A percentile compares a stretch with the other conserved stretches of the same genome.
phyloP scores from a whole-genome alignment of 129 eudicot species.

The Oenanthe sinensis region DNA sequence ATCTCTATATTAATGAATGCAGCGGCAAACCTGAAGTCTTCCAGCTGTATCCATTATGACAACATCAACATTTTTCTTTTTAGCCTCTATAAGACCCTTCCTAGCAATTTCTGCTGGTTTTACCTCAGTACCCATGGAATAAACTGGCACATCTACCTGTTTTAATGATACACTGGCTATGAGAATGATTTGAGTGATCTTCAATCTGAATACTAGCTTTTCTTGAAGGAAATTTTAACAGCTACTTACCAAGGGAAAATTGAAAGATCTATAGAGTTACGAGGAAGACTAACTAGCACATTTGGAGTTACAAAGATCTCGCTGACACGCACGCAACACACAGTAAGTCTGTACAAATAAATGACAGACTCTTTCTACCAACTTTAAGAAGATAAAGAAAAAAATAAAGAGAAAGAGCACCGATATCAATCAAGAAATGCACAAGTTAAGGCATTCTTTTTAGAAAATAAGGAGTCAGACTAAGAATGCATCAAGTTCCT shows the following conservation, averaged over 20 bases:
- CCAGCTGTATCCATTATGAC: slow-evolving; percentile 99
- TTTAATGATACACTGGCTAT: slow-evolving; percentile 23
- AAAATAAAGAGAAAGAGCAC: background rate
- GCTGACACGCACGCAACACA: background rate
- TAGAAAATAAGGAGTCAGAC: background rate
- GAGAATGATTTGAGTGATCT: slow-evolving; percentile 16
- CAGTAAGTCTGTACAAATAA: background rate
- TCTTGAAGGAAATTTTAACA: background rate
- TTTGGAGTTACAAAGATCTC: background rate
- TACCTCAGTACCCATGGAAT: slow-evolving; percentile 75
- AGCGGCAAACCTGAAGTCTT: slow-evolving; percentile 73
- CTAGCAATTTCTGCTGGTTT: slow-evolving; percentile 89
- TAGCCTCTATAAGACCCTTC: slow-evolving; percentile 85
- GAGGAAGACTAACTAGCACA: background rate
- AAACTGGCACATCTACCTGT: slow-evolving; percentile 97
- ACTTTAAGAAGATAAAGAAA: background rate
- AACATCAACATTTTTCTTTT: slow-evolving; percentile 78
- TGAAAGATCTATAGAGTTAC: background rate
- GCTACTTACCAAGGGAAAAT: background rate
- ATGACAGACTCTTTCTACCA: background rate
- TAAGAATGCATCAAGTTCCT: background rate
- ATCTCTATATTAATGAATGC: slow-evolving; percentile 9
- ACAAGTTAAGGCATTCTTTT: background rate
- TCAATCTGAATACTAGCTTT: background rate
- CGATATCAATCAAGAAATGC: background rate